Conservation (phyloP, 257 asterid genomes). For the Solanum medicagineum region DNA sequence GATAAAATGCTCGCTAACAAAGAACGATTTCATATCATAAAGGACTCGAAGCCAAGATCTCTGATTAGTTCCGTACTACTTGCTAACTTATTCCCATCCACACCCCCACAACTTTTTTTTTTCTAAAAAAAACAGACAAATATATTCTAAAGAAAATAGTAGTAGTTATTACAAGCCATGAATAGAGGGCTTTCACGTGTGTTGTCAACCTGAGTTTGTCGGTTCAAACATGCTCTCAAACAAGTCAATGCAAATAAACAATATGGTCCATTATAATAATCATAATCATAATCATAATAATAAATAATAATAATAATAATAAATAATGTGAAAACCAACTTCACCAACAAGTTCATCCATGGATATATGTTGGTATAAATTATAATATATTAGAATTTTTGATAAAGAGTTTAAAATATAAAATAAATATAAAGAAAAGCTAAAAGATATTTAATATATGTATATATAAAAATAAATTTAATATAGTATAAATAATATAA, state of each 20-base stretch:
- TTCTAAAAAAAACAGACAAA: background rate
- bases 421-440: background rate
- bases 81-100: background rate
- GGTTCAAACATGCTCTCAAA: conserved; percentile 40
- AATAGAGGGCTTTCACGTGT: conserved; percentile 35
- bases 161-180: background rate
- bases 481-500: background rate
- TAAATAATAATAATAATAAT: background rate
- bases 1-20: no score
- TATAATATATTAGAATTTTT: background rate
- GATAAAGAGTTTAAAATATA: background rate
- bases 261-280: background rate
- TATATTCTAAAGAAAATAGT: background rate
- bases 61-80: no score
- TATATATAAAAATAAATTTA: background rate
- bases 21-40: no score
- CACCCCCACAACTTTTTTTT: no score
- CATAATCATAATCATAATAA: no score
- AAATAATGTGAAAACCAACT: background rate
- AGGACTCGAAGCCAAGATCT: no score
- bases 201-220: conserved; percentile 47
- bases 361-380: background rate
- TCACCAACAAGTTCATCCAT: background rate
- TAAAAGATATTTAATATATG: background rate
- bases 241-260: conserved; percentile 21